Evolutionary conservation across 192 early-diverging fungal genomes (phyloP).

Genomic region (Geranomyces michiganensis): DNA sequence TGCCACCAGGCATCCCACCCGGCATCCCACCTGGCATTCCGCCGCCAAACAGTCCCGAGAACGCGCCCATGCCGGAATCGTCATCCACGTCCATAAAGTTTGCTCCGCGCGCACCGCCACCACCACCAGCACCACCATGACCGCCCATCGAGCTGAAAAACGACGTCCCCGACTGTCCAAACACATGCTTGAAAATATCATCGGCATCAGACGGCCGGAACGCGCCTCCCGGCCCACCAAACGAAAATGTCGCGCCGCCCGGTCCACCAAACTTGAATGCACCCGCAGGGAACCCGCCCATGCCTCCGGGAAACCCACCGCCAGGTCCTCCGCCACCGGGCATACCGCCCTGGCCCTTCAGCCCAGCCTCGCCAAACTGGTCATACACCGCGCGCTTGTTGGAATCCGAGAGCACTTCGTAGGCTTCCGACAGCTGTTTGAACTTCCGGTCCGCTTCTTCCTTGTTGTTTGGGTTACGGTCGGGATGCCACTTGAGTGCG

Average conservation of each 20-base stretch:
- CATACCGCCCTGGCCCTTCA: slow-evolving; percentile 58
- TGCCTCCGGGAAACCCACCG: slow-evolving; percentile 45
- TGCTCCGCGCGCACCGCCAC: slow-evolving; percentile 37
- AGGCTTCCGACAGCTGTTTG: slow-evolving; percentile 67
- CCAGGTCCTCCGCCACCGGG: slow-evolving; percentile 39
- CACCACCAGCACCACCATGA: slow-evolving; percentile 25
- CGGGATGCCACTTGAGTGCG: slow-evolving; percentile 83
- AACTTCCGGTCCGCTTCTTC: slow-evolving; percentile 75
- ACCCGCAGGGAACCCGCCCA: slow-evolving; percentile 46
- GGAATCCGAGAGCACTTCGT: slow-evolving; percentile 60
- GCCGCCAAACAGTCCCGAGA: not conserved
- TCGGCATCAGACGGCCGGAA: slow-evolving; percentile 81
- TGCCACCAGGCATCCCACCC: not conserved
- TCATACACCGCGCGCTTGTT: slow-evolving; percentile 61
- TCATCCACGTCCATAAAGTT: slow-evolving; percentile 29
- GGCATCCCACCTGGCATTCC: slow-evolving; percentile 4
- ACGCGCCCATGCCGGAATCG: not conserved
- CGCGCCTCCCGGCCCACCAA: slow-evolving; percentile 47
- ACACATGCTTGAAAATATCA: slow-evolving; percentile 90
- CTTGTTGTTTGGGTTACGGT: slow-evolving; percentile 70
- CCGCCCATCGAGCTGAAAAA: slow-evolving; percentile 55
- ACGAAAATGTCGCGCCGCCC: slow-evolving; percentile 27
- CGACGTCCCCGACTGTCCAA: slow-evolving; percentile 53
- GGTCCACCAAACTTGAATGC: slow-evolving; percentile 57
- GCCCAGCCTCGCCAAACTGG: slow-evolving; percentile 58